These are phyloP conservation scores for Sugiyamaella pinicola DNA, from an alignment of 1,139 yeast species.

Conservation along the genomic window DNA sequence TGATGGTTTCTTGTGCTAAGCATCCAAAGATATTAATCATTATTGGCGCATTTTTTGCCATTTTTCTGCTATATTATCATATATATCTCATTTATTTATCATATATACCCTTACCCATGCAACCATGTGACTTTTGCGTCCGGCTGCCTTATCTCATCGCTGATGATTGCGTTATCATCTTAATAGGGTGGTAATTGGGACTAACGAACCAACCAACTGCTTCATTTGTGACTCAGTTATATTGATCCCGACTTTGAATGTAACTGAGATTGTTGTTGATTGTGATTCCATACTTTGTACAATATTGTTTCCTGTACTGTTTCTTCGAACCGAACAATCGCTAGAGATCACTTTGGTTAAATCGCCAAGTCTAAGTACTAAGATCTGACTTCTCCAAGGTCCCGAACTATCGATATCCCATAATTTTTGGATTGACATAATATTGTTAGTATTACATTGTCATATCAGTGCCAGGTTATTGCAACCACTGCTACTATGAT, in stretches of 20 bases:
- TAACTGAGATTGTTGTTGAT: too few relatives aligned
- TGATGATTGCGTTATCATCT: conserved; percentile 15
- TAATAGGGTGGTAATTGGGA: conserved; percentile 5
- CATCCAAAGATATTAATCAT: too few relatives aligned
- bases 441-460: background rate
- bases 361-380: too few relatives aligned
- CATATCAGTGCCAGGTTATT: background rate
- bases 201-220: background rate
- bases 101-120: background rate
- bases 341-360: too few relatives aligned
- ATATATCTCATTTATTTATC: background rate
- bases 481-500: conserved; percentile 2
- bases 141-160: conserved; percentile 16
- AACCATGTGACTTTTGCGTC: conserved; percentile 13
- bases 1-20: background rate
- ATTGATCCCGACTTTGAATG: too few relatives aligned
- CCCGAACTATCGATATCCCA: too few relatives aligned
- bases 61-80: too few relatives aligned
- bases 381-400: too few relatives aligned
- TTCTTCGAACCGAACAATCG: too few relatives aligned
- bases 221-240: background rate
- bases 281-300: too few relatives aligned
- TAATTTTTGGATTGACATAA: background rate
- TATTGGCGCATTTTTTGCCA: too few relatives aligned
- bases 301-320: too few relatives aligned